Evolutionary conservation across 768 basidiomycete species (phyloP), one percentile per base, ranked within the genome.

Genomic region (Mrakia frigida): DNA sequence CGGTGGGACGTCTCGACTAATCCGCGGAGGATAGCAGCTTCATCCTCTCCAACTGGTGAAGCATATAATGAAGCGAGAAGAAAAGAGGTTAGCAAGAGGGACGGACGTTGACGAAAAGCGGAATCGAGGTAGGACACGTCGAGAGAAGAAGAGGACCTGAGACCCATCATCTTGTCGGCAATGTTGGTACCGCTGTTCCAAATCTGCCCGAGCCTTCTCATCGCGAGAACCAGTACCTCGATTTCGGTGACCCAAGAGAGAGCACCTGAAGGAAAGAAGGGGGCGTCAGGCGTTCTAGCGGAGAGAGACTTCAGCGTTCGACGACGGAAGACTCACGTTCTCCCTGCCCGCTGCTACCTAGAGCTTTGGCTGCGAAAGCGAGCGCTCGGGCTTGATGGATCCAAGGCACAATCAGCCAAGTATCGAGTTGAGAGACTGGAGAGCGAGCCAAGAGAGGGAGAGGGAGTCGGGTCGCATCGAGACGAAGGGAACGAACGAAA

Each of bases 201-300:
- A 9, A 63, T 6, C 61, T 63, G 61, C 16, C 61, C 61, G 28
- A 63, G 28, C 61, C 61, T 63, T 35, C 61, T n/a, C 61, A 63
- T 63, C 31, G 61, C 61, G 28, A 63, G 35, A 1, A 63, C 31
- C 1, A 63, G 28, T 9, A 63, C 61, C 16, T 63, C 61, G 28
- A 63, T 35, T 13, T 63, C 61, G 61, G 16, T 35, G 28, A 63
- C 28, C 61, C 31, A 43, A 43, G 43, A 43, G 43, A 14, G 16
- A 11, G 43, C 43, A 43, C 43, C 43, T 43, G 43, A 43, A 43
- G 16, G 5, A 4, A 14, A 43, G 16, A 14, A 13, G 3, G 16
- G 10, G 43, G 43, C 11, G 11, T 43, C 43, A 43, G n/a, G 43
- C 43, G 43, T 43, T 43, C 5, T 6, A 11, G 3, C 10, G 43